These are phyloP conservation scores for Malus hybrid DNA, from an alignment of 331 rosid genomes.

Conservation along the genomic window DNA sequence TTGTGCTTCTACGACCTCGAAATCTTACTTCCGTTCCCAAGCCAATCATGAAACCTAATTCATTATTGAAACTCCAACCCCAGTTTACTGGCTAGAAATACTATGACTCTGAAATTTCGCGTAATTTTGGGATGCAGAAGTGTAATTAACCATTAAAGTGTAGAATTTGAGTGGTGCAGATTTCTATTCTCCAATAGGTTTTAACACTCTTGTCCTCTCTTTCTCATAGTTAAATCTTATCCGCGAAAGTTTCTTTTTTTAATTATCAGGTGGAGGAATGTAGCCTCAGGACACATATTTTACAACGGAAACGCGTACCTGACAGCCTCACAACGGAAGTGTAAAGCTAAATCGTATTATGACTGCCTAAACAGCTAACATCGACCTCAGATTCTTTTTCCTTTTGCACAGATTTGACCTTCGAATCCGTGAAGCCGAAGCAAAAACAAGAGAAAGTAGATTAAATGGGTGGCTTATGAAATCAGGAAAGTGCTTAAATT, in stretches of 20 bases:
- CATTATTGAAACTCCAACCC: neutral
- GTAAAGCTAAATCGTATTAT: conserved; percentile 18
- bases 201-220: neutral
- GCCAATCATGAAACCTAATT: neutral
- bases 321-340: conserved; percentile 15
- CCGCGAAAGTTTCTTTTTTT: neutral
- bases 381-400: conserved; percentile 1
- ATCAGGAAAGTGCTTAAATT: conserved; percentile 18
- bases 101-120: neutral
- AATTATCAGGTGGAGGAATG: conserved; percentile 40
- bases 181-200: neutral
- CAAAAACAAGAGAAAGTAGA: conserved; percentile 22
- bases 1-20: neutral
- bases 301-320: conserved; percentile 30
- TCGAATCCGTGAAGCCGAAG: conserved; percentile 8
- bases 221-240: neutral
- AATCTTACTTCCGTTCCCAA: neutral
- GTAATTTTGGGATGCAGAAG: neutral
- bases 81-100: neutral
- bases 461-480: conserved; percentile 9
- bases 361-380: conserved; percentile 32
- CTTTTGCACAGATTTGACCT: neutral
- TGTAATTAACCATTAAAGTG: neutral
- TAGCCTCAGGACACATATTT: conserved; percentile 46
- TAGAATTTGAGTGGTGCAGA: neutral